These are phyloP conservation scores for Pichia norvegensis DNA, from an alignment of 1,139 yeast species.

Conservation along the genomic window DNA sequence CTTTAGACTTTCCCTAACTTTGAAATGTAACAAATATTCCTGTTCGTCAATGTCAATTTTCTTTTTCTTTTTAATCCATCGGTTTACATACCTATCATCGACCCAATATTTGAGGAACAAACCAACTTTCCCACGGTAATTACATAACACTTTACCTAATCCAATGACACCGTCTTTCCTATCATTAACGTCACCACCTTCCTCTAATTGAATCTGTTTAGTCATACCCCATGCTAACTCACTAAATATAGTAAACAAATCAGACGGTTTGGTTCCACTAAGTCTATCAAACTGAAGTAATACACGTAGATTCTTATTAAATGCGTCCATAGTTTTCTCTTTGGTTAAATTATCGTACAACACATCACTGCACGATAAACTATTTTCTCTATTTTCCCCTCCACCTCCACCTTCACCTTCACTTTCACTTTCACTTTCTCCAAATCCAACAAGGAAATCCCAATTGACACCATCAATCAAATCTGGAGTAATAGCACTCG, in stretches of 20 bases:
- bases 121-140: slow-evolving; percentile 25
- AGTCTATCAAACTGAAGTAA: slow-evolving; percentile 27
- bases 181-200: slow-evolving; percentile 9
- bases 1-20: slow-evolving; percentile 22
- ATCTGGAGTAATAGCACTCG: slow-evolving; percentile 25
- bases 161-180: slow-evolving; percentile 21
- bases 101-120: slow-evolving; percentile 27
- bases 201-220: slow-evolving; percentile 14
- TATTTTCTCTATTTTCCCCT: background rate
- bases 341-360: slow-evolving; percentile 22
- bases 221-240: slow-evolving; percentile 21
- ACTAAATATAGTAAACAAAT: slow-evolving; percentile 27
- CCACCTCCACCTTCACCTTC: background rate
- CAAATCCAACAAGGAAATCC: slow-evolving; percentile 23
- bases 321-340: slow-evolving; percentile 24
- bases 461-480: slow-evolving; percentile 18
- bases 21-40: slow-evolving; percentile 26
- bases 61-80: slow-evolving; percentile 14
- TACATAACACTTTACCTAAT: slow-evolving; percentile 22
- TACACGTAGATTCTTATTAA: slow-evolving; percentile 28
- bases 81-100: slow-evolving; percentile 22
- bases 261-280: slow-evolving; percentile 25
- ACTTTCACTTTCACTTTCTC: background rate
- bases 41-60: slow-evolving; percentile 13
- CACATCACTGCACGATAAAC: slow-evolving; percentile 21